Evolutionary conservation across 805 yeast genomes (phyloP).

Genomic region (Lipomyces yamanashiensis): DNA sequence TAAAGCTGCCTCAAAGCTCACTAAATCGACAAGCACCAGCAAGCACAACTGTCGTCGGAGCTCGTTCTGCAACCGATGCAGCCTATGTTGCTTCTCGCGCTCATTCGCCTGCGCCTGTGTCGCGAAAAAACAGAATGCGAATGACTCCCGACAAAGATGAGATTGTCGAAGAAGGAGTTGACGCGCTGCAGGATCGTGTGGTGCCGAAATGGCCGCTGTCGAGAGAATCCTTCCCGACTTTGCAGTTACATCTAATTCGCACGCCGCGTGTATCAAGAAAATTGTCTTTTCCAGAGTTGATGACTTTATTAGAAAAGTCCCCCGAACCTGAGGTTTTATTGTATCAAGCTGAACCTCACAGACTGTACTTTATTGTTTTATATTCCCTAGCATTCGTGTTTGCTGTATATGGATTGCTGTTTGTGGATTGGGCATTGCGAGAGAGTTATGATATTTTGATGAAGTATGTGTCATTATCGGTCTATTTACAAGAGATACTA

Average conservation of each 20-base stretch:
- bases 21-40: not conserved
- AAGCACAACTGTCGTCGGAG: not conserved
- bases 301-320: constrained; percentile 59
- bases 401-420: constrained; percentile 67
- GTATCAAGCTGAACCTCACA: constrained; percentile 84
- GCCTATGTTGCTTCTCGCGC: constrained; percentile 15
- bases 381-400: constrained; percentile 71
- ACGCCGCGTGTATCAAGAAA: constrained; percentile 71
- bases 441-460: constrained; percentile 44
- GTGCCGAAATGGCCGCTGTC: constrained; percentile 39
- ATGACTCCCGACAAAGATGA: constrained; percentile 36
- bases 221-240: constrained; percentile 36
- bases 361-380: constrained; percentile 71
- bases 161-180: constrained; percentile 31
- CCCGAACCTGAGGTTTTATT: constrained; percentile 66
- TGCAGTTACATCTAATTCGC: constrained; percentile 32
- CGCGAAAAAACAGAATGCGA: constrained; percentile 25
- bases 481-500: not conserved
- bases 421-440: constrained; percentile 58
- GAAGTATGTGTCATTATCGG: constrained; percentile 8
- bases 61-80: constrained; percentile 15
- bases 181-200: constrained; percentile 30
- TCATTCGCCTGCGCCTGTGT: constrained; percentile 14
- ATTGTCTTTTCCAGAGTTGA: constrained; percentile 63
- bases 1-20: not conserved